Conservation (phyloP, 768 basidiomycete species). For the Heimioporus sp. region DNA sequence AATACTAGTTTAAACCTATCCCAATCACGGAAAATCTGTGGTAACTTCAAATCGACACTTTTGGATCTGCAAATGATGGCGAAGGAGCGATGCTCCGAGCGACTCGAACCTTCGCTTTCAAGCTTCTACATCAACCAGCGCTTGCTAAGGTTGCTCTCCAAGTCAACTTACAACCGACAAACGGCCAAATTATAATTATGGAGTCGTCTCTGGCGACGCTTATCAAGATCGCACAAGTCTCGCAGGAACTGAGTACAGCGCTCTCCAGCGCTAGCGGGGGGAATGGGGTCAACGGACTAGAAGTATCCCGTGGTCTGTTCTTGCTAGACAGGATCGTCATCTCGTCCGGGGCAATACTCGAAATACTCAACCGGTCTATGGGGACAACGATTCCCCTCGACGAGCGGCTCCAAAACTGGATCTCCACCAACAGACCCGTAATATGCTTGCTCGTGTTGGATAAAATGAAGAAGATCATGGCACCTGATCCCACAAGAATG, state of each 20-base stretch:
- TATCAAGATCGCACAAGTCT: not conserved
- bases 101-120: too few species aligned
- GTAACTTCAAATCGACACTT: too few species aligned
- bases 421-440: not conserved
- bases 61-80: too few species aligned
- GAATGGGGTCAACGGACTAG: not conserved
- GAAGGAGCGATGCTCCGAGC: too few species aligned
- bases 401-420: not conserved
- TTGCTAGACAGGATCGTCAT: not conserved
- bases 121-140: too few species aligned
- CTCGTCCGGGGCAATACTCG: not conserved
- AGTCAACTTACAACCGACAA: too few species aligned
- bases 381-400: not conserved
- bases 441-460: not conserved
- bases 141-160: too few species aligned
- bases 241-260: not conserved
- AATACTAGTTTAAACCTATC: too few species aligned
- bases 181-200: not conserved
- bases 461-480: not conserved
- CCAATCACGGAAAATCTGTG: too few species aligned
- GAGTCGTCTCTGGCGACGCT: not conserved
- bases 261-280: not conserved
- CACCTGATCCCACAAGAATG: not conserved
- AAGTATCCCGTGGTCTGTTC: not conserved
- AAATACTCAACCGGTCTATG: not conserved